Evolutionary conservation across 1,139 yeast species (phyloP), one percentile per base, ranked within the genome.

Genomic region (Yamadazyma triangularis): DNA sequence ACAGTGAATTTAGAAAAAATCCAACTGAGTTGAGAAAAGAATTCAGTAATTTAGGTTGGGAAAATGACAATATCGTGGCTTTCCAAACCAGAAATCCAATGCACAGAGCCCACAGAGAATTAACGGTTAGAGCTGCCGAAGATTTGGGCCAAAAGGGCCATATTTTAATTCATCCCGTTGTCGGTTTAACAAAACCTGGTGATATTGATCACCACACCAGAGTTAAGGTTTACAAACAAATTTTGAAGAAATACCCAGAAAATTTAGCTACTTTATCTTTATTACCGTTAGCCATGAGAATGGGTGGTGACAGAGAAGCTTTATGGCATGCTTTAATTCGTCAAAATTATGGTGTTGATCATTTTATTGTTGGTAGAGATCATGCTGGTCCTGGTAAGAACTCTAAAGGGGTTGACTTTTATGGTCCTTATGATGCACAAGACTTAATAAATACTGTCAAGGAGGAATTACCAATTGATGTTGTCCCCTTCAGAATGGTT

Each of bases 271-370:
- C 86, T 44, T 70, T 89, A 42, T 82, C 96, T 9, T 69, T 89
- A 44, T 70, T 89, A 52, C 97, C 97, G 12, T 71, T 89, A 50
- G 97, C 97, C 29, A 89, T 89, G 97, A 80, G 97, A 72, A 89
- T 89, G 97, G 96, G 94, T 40, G 97, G 97, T 60, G 96, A 91
- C 60, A 80, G 96, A 59, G 97, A 89, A 66, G 97, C 97, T 21
- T 83, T 89, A 32, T 89, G 97, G 97, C 97, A 89, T 58, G 96
- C 96, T 15, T 83, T 89, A 53, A 89, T 89, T 56, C 83, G 97
- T 65, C 86, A 88, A 71, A 89, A 89, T 64, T 88, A 83, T 57
- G 97, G 97, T 56, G 96, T 95, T 34, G 85, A 95, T 34, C 97
- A 89, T 60, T 89, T 89, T 64, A 91, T 91, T 52, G 96, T 89